These are phyloP conservation scores for Chaetoceros muelleri DNA, from an alignment of 108 stramenopile species.

Conservation along the genomic window DNA sequence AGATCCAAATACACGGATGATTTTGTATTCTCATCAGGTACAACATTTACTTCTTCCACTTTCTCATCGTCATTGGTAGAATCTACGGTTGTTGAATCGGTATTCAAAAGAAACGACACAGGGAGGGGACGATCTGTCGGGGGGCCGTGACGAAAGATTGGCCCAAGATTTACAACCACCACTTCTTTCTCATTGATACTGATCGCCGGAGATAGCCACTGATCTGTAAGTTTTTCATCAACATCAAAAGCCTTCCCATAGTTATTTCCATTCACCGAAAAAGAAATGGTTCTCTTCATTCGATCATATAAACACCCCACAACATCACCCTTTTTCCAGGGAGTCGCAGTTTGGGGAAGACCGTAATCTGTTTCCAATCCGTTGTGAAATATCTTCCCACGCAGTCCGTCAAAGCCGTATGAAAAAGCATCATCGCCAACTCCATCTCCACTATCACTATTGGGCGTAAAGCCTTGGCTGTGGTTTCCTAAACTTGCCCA, in stretches of 20 bases:
- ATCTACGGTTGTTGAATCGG: slow-evolving; percentile 1
- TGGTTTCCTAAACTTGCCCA: slow-evolving; percentile 38
- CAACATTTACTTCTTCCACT: neutral
- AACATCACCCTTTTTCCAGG: slow-evolving; percentile 58
- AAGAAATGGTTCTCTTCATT: slow-evolving; percentile 33
- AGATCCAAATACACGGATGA: neutral
- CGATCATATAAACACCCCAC: slow-evolving; percentile 46
- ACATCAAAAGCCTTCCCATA: slow-evolving; percentile 44
- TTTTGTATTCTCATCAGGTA: neutral
- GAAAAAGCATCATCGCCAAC: slow-evolving; percentile 68
- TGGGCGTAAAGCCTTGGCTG: slow-evolving; percentile 33
- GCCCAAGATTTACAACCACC: slow-evolving; percentile 38
- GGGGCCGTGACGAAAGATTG: slow-evolving; percentile 12
- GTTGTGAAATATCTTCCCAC: slow-evolving; percentile 47
- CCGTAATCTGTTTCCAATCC: slow-evolving; percentile 45
- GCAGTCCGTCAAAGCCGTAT: slow-evolving; percentile 69
- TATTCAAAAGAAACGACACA: slow-evolving; percentile 22
- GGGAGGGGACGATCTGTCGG: slow-evolving; percentile 17
- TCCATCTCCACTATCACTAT: slow-evolving; percentile 71
- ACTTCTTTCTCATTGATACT: slow-evolving; percentile 68
- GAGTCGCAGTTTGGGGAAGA: slow-evolving; percentile 1
- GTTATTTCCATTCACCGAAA: slow-evolving; percentile 56
- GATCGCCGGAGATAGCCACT: slow-evolving; percentile 42
- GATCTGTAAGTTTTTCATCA: neutral
- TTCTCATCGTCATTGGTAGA: slow-evolving; percentile 6